phyloP scores from a whole-genome alignment of 768 basidiomycete species.

The Boletus fagicola region DNA sequence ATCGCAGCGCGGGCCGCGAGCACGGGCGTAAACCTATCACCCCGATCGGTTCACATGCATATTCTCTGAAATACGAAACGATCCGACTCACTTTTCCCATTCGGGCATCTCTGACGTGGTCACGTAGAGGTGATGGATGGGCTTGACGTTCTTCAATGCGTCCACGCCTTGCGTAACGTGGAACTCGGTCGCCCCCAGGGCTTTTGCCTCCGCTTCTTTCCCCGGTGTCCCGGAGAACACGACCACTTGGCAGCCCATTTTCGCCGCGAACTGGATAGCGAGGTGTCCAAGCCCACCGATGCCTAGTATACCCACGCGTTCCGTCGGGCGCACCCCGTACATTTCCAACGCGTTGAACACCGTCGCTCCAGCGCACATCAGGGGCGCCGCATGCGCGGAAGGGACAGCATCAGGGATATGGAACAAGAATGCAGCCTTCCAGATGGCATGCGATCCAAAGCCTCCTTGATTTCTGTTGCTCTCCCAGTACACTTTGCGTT shows the following conservation, averaged over 20 bases:
- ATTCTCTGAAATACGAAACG: not conserved
- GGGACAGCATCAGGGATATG: constrained; percentile 25
- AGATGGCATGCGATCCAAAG: constrained; percentile 28
- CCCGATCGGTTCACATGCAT: not conserved
- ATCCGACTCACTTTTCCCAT: constrained; percentile 6
- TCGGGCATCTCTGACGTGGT: constrained; percentile 7
- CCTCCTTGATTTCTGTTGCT: constrained; percentile 19
- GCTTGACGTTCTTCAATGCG: not conserved
- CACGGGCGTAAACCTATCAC: constrained; percentile 13
- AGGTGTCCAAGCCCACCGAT: constrained; percentile 33
- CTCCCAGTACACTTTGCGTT: constrained; percentile 7
- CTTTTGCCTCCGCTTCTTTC: constrained; percentile 27
- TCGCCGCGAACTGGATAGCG: constrained; percentile 29
- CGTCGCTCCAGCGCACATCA: constrained; percentile 31
- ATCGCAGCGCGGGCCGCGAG: constrained; percentile 17
- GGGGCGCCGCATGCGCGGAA: constrained; percentile 23
- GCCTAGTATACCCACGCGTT: constrained; percentile 27
- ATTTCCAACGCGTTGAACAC: constrained; percentile 25
- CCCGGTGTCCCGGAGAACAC: constrained; percentile 24
- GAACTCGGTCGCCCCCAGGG: constrained; percentile 30
- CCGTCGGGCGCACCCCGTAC: constrained; percentile 23
- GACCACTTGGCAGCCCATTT: constrained; percentile 30
- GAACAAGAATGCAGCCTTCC: constrained; percentile 30
- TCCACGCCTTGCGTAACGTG: not conserved
- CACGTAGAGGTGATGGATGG: not conserved